Conservation (phyloP, 169 alveolate species). For the Cryptosporidium canis region DNA sequence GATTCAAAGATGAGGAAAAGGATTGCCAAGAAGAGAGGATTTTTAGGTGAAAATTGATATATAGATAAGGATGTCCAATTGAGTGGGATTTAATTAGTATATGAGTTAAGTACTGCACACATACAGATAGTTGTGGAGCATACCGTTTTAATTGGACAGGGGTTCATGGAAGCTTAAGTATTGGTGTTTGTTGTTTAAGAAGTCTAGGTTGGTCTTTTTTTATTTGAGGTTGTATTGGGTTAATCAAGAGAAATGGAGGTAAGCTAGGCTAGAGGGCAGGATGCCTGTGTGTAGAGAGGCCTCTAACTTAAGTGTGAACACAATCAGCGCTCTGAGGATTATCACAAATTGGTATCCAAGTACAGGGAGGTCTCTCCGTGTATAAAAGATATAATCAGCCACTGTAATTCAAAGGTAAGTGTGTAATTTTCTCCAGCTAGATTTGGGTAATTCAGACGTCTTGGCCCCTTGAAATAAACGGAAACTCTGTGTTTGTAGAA, state of each 20-base stretch:
- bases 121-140: not conserved
- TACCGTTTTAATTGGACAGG: no score
- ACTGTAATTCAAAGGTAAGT: conserved; percentile 48
- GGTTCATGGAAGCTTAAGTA: no score
- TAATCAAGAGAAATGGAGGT: not conserved
- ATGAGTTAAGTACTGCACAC: not conserved
- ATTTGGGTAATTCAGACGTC: not conserved
- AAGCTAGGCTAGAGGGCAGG: no score
- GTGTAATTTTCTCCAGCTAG: not conserved
- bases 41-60: not conserved
- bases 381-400: not conserved
- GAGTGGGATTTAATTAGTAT: not conserved
- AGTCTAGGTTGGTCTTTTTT: not conserved
- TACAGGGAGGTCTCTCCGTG: not conserved
- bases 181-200: no score
- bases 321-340: no score
- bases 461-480: not conserved
- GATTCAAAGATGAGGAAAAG: not conserved
- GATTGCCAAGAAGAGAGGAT: not conserved
- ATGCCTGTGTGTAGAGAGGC: no score
- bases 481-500: not conserved
- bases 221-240: not conserved
- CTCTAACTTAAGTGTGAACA: no score
- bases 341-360: not conserved
- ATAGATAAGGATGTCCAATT: not conserved